A percentile compares a stretch with the other conserved stretches of the same genome.
Evolutionary conservation across 495 filamentous ascomycete genomes (phyloP).

Genomic region (Penicillium salamii): DNA sequence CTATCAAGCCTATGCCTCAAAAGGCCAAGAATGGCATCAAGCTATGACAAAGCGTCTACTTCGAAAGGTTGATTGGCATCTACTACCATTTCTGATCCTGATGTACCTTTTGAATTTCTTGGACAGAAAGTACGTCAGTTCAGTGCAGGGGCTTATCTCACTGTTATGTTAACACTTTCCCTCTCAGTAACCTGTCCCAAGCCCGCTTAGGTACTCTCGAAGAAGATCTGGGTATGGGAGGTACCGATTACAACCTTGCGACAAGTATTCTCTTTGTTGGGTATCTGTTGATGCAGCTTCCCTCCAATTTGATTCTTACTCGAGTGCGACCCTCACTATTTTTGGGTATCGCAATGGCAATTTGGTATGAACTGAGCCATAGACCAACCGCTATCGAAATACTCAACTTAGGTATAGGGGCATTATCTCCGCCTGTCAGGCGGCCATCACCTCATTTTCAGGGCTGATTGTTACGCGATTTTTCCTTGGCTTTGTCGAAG

Average conservation of each 20-base stretch:
- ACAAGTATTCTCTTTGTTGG: slow-evolving; percentile 70
- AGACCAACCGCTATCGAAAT: slow-evolving; percentile 36
- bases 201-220: slow-evolving; percentile 44
- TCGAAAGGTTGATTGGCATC: slow-evolving; percentile 59
- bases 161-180: neutral
- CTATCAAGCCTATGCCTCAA: slow-evolving; percentile 30
- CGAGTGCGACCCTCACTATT: slow-evolving; percentile 33
- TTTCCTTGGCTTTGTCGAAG: slow-evolving; percentile 64
- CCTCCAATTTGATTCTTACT: slow-evolving; percentile 60
- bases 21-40: slow-evolving; percentile 33
- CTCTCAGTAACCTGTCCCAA: slow-evolving; percentile 30
- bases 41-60: slow-evolving; percentile 39
- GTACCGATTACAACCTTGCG: slow-evolving; percentile 53
- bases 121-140: slow-evolving; percentile 53
- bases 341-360: slow-evolving; percentile 27
- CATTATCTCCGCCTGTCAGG: slow-evolving; percentile 61
- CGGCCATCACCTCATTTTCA: slow-evolving; percentile 52
- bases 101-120: slow-evolving; percentile 83
- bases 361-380: slow-evolving; percentile 48
- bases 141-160: too few species aligned
- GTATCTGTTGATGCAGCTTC: slow-evolving; percentile 58
- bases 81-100: slow-evolving; percentile 59
- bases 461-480: slow-evolving; percentile 64
- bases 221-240: slow-evolving; percentile 43
- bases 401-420: slow-evolving; percentile 41